Base-by-base conservation (phyloP, 106 monocot species). In the Dioscorea zingiberensis region DNA sequence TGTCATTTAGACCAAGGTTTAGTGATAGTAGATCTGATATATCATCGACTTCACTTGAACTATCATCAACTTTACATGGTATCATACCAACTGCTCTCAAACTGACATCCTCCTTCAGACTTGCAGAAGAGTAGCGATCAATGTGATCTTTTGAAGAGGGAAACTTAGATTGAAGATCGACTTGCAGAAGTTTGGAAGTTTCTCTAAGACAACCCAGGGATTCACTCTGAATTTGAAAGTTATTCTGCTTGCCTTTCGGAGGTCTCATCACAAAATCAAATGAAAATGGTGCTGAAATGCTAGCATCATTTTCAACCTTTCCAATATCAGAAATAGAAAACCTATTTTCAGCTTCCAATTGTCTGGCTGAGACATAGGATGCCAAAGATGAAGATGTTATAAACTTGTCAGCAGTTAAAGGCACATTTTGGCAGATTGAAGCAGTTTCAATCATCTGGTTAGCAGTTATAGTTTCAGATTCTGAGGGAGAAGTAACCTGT, bases 21-120 rank as follows among this genome's bases (percentile, higher is more conserved):
- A 27, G 58, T 47, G 47, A 9, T 30, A 70, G 54, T 7, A 77
- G 65, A 13, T 59, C 60, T 18, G 71, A 65, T 53, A 48, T 30
- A 59, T 58, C 27, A 23, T 65, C 54, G 59, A 44, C 65, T 66
- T 77, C 65, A 51, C 26, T 24, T 71, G 65, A n/a, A 30, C 44
- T n/a, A n/a, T n/a, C 25, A 0, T 13, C 48, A 65, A 24, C 58
- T 59, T 59, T 32, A 49, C 48, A 63, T 38, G 63, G 26, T 21
- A 38, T 13, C 2, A 7, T 63, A 51, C 14, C 38, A 57, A 21
- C 57, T 49, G 13, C 49, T n/a, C 13, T 49, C 5, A n/a, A 57
- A 12, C 21, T 30, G 7, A 30, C 30, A 30, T 30, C 30, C 30
- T 30, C 30, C 30, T 30, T n/a, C n/a, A 23, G n/a, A 3, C 58